These are phyloP conservation scores for Beauveria medogensis DNA, from an alignment of 2,329 filamentous ascomycete species.

Conservation along the genomic window DNA sequence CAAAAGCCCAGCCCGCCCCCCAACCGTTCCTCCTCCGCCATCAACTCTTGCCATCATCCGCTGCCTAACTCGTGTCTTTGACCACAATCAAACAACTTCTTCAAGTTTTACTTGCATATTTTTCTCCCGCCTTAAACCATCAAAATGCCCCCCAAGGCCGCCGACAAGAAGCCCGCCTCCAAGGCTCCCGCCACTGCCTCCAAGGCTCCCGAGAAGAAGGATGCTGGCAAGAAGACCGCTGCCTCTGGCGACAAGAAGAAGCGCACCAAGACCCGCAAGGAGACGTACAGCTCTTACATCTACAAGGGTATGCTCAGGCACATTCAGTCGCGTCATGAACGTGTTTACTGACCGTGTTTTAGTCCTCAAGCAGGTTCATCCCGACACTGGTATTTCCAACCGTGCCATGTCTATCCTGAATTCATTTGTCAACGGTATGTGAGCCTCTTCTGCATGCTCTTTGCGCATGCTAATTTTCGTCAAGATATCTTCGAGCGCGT, in stretches of 20 bases:
- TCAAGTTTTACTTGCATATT: slow-evolving; percentile 14
- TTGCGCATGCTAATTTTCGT: not conserved
- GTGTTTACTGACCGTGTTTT: slow-evolving; percentile 14
- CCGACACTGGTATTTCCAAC: slow-evolving; percentile 99
- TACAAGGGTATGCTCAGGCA: slow-evolving; percentile 73
- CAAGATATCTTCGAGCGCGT: slow-evolving; percentile 98
- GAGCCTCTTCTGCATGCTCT: too few species aligned
- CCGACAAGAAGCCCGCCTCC: slow-evolving; percentile 97
- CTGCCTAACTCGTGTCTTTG: slow-evolving; percentile 23
- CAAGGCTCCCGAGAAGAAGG: slow-evolving; percentile 87
- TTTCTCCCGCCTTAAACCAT: slow-evolving; percentile 17
- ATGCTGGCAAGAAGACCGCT: slow-evolving; percentile 99
- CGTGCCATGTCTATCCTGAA: slow-evolving; percentile 99
- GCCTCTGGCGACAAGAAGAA: slow-evolving; percentile 99
- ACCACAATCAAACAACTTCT: slow-evolving; percentile 13
- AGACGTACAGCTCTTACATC: slow-evolving; percentile 99
- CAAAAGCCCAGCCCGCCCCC: slow-evolving; percentile 50
- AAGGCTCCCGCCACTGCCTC: slow-evolving; percentile 78
- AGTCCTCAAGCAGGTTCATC: slow-evolving; percentile 99
- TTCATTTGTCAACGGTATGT: slow-evolving; percentile 96
- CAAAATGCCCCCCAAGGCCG: slow-evolving; percentile 96
- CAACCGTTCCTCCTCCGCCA: slow-evolving; percentile 38
- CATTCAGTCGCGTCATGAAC: not conserved
- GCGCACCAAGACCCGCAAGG: slow-evolving; percentile 99
- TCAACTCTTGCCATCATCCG: slow-evolving; percentile 34